phyloP scores from a whole-genome alignment of 148 eudicot species.

The Chenopodium album region DNA sequence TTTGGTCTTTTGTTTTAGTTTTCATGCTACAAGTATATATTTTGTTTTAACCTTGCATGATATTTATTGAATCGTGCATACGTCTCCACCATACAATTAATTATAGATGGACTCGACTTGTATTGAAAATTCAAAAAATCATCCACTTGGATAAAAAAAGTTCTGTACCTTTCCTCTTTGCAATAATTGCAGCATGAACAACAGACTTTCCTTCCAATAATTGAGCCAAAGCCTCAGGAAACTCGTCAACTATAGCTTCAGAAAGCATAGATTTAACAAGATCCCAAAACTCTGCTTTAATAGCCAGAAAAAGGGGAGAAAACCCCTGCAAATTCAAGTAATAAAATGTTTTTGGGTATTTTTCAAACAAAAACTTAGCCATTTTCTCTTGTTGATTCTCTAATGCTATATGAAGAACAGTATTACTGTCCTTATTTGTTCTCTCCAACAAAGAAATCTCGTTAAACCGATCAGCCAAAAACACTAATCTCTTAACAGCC shows the following conservation, averaged over 20 bases:
- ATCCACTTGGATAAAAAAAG: no score
- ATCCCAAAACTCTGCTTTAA: constrained; percentile 21
- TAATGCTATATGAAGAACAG: constrained; percentile 30
- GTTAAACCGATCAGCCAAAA: neutral
- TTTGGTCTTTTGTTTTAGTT: no score
- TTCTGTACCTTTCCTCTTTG: constrained; percentile 15
- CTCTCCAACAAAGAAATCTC: constrained; percentile 7
- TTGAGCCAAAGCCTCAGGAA: neutral
- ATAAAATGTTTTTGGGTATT: neutral
- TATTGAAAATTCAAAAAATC: no score
- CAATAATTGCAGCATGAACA: constrained; percentile 33
- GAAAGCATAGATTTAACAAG: constrained; percentile 27
- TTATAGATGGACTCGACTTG: no score
- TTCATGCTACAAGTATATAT: no score
- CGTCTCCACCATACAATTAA: no score
- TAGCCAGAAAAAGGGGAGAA: constrained; percentile 29
- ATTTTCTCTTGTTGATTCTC: constrained; percentile 23
- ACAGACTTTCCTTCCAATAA: constrained; percentile 14
- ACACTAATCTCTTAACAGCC: neutral
- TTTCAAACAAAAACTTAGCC: constrained; percentile 3
- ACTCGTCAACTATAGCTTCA: neutral
- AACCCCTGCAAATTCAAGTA: neutral
- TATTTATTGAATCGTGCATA: no score
- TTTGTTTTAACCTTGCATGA: no score
- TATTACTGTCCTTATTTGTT: constrained; percentile 12